These are phyloP conservation scores for Chenopodium quinoa DNA, from an alignment of 148 eudicot species.

Conservation along the genomic window DNA sequence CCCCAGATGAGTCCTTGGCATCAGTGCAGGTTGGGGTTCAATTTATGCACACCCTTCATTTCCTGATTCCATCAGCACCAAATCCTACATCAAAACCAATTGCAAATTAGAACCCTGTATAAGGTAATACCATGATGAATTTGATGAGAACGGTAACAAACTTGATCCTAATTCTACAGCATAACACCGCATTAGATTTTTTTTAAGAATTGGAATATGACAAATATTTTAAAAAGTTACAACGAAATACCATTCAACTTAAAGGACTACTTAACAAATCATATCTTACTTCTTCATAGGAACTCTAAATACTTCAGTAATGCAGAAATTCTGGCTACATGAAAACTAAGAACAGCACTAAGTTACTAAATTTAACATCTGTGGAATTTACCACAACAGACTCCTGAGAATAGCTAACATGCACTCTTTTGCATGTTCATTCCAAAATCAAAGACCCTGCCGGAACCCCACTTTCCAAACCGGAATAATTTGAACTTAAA, in stretches of 20 bases:
- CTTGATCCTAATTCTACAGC: background rate
- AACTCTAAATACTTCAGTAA: background rate
- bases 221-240: too few species aligned
- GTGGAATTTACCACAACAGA: too few species aligned
- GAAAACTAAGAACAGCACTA: too few species aligned
- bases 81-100: background rate
- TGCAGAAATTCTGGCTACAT: too few species aligned
- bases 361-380: too few species aligned
- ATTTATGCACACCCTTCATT: constrained; percentile 19
- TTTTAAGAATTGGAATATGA: background rate
- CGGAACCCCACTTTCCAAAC: too few species aligned
- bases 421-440: too few species aligned
- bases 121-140: background rate
- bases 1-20: background rate
- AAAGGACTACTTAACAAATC: background rate
- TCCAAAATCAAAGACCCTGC: too few species aligned
- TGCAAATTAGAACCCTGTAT: background rate
- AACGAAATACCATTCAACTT: background rate
- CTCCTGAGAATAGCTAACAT: too few species aligned
- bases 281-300: background rate
- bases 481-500: too few species aligned
- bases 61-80: background rate
- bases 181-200: background rate
- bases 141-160: background rate
- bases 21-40: constrained; percentile 15